phyloP scores from a whole-genome alignment of 148 eudicot species.

The Polygonum aviculare region DNA sequence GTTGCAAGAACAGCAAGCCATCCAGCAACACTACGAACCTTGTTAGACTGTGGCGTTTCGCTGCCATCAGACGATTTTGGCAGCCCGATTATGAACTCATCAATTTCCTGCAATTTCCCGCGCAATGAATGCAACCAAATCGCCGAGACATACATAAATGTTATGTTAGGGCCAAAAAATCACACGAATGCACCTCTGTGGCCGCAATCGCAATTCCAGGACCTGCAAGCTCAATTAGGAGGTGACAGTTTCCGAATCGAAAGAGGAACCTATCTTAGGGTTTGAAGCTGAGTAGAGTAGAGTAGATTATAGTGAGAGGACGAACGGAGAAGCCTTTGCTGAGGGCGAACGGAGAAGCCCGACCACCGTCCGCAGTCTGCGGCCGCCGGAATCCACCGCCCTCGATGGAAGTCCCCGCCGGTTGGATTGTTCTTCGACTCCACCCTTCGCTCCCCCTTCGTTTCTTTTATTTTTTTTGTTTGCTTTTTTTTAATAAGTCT shows the following conservation, averaged over 20 bases:
- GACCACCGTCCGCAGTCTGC: too few relatives aligned
- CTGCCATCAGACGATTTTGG: slow-evolving; percentile 48
- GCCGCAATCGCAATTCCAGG: slow-evolving; percentile 37
- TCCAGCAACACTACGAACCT: slow-evolving; percentile 67
- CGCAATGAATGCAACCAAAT: too few relatives aligned
- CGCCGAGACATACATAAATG: too few relatives aligned
- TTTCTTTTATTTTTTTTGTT: too few relatives aligned
- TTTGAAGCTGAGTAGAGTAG: background rate
- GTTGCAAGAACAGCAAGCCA: slow-evolving; percentile 63
- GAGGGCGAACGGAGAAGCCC: too few relatives aligned
- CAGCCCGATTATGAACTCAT: slow-evolving; percentile 64
- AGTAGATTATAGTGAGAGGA: slow-evolving; percentile 51
- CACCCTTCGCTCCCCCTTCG: too few relatives aligned
- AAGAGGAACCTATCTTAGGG: background rate
- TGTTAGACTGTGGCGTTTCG: slow-evolving; percentile 59
- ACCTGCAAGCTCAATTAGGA: slow-evolving; percentile 18
- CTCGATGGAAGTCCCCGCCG: too few relatives aligned
- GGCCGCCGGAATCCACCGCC: too few relatives aligned
- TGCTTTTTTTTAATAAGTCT: too few relatives aligned
- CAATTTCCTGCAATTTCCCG: slow-evolving; percentile 40
- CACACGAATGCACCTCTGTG: slow-evolving; percentile 20
- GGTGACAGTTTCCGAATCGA: background rate
- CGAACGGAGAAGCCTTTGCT: slow-evolving; percentile 67
- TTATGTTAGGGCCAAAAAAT: background rate
- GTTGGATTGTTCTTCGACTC: too few relatives aligned